Base-by-base conservation (phyloP, 495 filamentous ascomycete genomes). In the Neurospora africana region DNA sequence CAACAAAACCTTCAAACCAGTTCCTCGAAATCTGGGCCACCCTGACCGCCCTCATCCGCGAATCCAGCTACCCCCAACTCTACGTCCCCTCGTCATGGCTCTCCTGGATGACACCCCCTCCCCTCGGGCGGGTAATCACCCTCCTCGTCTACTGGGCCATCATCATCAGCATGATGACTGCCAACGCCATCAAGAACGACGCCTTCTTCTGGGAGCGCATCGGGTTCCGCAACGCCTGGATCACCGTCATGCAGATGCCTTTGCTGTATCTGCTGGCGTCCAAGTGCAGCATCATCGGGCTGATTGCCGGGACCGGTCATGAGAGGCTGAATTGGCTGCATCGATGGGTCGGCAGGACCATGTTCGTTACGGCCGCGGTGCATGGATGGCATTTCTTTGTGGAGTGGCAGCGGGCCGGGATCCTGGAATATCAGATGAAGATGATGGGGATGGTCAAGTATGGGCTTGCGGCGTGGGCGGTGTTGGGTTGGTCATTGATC, bases 271-370 rank as follows among this genome's bases (percentile, higher is more conserved):
- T 95, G 35, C 87, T 97, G 27, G 88, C 93, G 10, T 90, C 89
- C n/a, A 92, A 93, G 83, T 86, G 88, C 76, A 95, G 91, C 77
- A 82, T 95, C 70, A 84, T 94, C 43, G 91, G 91, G 4, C 81
- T 85, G 35, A 79, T 94, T 19, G 84, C 86, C 8, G 93, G 92
- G 5, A 87, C 86, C 40, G 89, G 89, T 70, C 89, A 95, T 72
- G 91, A 93, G 80, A 84, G 90, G 19, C 78, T 97, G 68, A 95
- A 94, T 76, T 94, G 92, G 93, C 85, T 93, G 69, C 93, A 97
- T 77, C 85, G 93, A 71, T 95, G 93, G 92, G 87, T 89, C 15
- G 87, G 91, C 2, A 87, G 93, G 21, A 91, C 88, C 41, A 84
- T 95, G 76, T 89, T 93, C 70, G 79, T 95, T 21, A 93, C 91